A percentile compares a stretch with the other conserved stretches of the same genome.
Conservation (phyloP, 2,329 filamentous ascomycete species). For the Sordariomycetes sp. region DNA sequence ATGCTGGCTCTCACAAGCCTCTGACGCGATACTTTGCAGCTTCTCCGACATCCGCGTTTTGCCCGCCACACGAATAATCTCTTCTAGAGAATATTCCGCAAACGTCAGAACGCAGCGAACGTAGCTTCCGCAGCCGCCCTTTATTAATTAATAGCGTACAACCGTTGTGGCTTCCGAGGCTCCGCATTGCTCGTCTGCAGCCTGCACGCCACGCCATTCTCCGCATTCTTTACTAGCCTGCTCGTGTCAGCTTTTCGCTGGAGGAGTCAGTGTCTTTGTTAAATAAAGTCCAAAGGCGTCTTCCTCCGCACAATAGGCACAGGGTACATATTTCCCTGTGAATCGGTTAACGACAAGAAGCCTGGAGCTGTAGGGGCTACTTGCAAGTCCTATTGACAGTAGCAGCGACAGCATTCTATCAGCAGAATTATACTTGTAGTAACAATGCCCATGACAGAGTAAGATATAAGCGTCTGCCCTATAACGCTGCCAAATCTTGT, state of each 20-base stretch:
- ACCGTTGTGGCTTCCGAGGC: neutral
- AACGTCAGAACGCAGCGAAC: too few relatives aligned
- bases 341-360: neutral
- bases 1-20: too few relatives aligned
- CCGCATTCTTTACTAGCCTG: neutral
- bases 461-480: neutral
- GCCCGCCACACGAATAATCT: too few relatives aligned
- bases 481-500: neutral
- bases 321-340: neutral
- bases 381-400: neutral
- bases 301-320: neutral
- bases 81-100: too few relatives aligned
- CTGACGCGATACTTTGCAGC: too few relatives aligned
- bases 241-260: neutral
- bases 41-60: too few relatives aligned
- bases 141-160: neutral
- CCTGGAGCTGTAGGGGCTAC: neutral
- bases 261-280: neutral
- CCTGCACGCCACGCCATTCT: neutral
- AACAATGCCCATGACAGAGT: neutral
- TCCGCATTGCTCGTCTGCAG: neutral
- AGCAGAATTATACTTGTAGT: neutral
- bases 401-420: neutral
- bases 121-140: too few relatives aligned
- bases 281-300: neutral